Conservation (phyloP, 164 flowering plant species). For the Malania oleifera region DNA sequence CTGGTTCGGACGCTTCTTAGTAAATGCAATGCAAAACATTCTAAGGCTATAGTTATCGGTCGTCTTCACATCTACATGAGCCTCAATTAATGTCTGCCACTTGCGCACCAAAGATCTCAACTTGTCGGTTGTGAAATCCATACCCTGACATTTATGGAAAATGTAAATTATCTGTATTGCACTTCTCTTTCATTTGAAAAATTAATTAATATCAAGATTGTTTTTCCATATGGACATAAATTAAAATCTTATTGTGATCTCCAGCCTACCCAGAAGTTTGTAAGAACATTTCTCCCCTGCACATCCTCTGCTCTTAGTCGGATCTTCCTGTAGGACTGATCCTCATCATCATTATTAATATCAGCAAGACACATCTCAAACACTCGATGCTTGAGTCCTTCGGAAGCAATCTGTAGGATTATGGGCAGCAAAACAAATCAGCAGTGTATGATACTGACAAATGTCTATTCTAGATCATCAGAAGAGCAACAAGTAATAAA, state of each 20-base stretch:
- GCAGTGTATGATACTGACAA: too few relatives aligned
- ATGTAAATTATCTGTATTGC: too few relatives aligned
- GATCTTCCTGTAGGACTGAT: slow-evolving; percentile 75
- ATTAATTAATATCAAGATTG: neutral
- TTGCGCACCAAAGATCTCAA: slow-evolving; percentile 72
- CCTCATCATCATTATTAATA: slow-evolving; percentile 77
- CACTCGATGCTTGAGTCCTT: slow-evolving; percentile 77
- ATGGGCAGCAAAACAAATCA: too few relatives aligned
- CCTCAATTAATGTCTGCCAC: slow-evolving; percentile 80
- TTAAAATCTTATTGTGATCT: neutral
- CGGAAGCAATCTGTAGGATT: slow-evolving; percentile 66
- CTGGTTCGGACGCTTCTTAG: slow-evolving; percentile 71
- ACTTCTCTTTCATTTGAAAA: too few relatives aligned
- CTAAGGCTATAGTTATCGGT: slow-evolving; percentile 65
- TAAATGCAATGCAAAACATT: slow-evolving; percentile 80
- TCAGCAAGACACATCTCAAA: slow-evolving; percentile 69
- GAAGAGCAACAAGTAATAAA: too few relatives aligned
- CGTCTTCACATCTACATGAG: slow-evolving; percentile 88
- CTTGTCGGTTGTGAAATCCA: slow-evolving; percentile 85
- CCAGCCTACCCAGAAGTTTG: slow-evolving; percentile 66
- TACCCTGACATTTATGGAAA: slow-evolving; percentile 40
- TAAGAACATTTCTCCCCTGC: slow-evolving; percentile 72
- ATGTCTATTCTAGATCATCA: too few relatives aligned
- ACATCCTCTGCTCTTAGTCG: slow-evolving; percentile 80
- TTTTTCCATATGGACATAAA: neutral